Conservation (phyloP, 140 eudicot genomes). For the Oenanthe javanica region DNA sequence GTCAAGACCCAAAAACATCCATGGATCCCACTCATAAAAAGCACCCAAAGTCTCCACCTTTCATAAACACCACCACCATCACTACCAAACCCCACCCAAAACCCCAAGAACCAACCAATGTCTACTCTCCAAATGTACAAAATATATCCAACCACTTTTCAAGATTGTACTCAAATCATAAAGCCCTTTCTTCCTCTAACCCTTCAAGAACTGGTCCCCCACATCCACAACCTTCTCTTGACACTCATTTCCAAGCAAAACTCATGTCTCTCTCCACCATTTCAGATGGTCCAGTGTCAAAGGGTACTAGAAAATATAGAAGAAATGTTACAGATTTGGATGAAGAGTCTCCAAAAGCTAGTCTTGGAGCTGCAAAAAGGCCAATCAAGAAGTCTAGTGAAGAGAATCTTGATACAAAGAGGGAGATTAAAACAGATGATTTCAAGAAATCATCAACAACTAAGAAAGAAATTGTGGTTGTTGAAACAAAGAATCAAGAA, state of each 20-base stretch:
- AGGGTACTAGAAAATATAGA: slow-evolving; percentile 40
- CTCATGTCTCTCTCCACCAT: slow-evolving; percentile 16
- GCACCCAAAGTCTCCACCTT: slow-evolving; percentile 26
- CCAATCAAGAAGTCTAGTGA: slow-evolving; percentile 24
- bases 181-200: slow-evolving; percentile 28
- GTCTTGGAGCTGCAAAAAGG: slow-evolving; percentile 10
- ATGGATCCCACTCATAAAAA: slow-evolving; percentile 41
- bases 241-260: slow-evolving; percentile 22
- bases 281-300: slow-evolving; percentile 33
- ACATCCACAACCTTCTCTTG: slow-evolving; percentile 13
- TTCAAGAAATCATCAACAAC: slow-evolving; percentile 14
- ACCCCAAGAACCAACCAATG: slow-evolving; percentile 24
- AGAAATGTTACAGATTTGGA: slow-evolving; percentile 11
- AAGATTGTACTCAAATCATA: slow-evolving; percentile 50
- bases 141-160: slow-evolving; percentile 76
- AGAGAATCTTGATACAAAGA: slow-evolving; percentile 30
- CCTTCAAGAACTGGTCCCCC: slow-evolving; percentile 11
- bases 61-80: slow-evolving; percentile 24
- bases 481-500: slow-evolving; percentile 17
- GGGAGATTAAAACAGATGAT: slow-evolving; percentile 24
- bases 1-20: slow-evolving; percentile 29
- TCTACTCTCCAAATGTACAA: slow-evolving; percentile 45
- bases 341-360: background rate
- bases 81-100: slow-evolving; percentile 24
- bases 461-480: slow-evolving; percentile 15